Base-by-base conservation (phyloP, 306 rosid species). In the Cicer cuneatum region DNA sequence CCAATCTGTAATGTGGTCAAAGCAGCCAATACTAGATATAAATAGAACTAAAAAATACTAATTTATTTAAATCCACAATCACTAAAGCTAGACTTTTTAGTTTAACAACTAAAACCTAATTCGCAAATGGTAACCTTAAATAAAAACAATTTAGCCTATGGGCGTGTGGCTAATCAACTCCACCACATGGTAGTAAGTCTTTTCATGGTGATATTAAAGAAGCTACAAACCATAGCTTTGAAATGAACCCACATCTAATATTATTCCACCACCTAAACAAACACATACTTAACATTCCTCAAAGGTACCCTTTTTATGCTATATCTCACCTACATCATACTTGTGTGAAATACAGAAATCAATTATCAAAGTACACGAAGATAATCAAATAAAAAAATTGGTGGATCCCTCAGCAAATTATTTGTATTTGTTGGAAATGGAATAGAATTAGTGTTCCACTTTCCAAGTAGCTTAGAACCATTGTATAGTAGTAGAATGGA, bases 1-100 rank as follows among this genome's bases (percentile, higher is more conserved):
- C 98, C 98, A 83, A 93, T 89, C 98, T 93, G 90, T 84, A 87
- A 60, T 35, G 39, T 19, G 9, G 5, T 68, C 48, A 73, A 57
- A 71, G 63, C 73, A 69, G 43, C 7, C 45, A 59, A 70, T 40
- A 39, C 11, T 9, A 1, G 76, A 62, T 41, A 42, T 43, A 14
- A 62, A 41, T 48, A 39, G 48, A 64, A 58, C 48, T 29, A 78
- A n/a, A 19, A 74, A 64, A 43, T 14, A 57, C 73, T 54, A 35
- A 46, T 79, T n/a, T 63, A 65, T 46, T 68, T 56, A 52, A 78
- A 45, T 9, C 37, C 65, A 57, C 41, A 39, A 29, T 66, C 51
- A 66, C 43, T 14, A 29, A 48, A 57, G 66, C 29, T 68, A 33
- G 21, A 72, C 5, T 73, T 38, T 38, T 9, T 16, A 33, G 41